Evolutionary conservation across 192 early-diverging fungal genomes (phyloP).

Genomic region (Borealophlyctis nickersoniae): DNA sequence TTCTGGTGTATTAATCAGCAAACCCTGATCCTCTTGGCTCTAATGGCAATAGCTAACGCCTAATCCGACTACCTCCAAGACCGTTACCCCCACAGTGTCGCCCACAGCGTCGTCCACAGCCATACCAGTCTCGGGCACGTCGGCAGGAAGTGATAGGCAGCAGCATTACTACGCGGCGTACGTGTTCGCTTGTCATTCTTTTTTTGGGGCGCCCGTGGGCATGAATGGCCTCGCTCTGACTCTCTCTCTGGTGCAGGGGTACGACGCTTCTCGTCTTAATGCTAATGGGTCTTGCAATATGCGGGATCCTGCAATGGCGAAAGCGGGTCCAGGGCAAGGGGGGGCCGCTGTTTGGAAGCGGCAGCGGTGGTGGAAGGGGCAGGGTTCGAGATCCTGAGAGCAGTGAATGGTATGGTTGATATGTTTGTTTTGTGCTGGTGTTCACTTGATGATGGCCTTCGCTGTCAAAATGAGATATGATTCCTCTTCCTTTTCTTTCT

Average conservation of each 20-base stretch:
- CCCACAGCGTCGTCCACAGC: not conserved
- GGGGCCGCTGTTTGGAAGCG: not conserved
- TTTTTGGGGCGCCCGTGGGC: not conserved
- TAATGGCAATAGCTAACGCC: too few species aligned
- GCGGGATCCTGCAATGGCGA: constrained; percentile 12
- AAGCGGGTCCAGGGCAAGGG: not conserved
- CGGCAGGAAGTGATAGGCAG: not conserved
- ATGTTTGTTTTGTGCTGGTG: too few species aligned
- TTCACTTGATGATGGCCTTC: not conserved
- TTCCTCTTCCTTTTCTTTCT: too few species aligned
- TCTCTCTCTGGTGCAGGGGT: constrained; percentile 5
- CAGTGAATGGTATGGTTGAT: constrained; percentile 3
- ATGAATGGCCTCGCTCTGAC: not conserved
- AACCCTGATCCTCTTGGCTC: too few species aligned
- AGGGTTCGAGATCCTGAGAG: not conserved
- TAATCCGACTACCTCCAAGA: too few species aligned
- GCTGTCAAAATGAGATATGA: not conserved
- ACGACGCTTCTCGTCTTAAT: constrained; percentile 15
- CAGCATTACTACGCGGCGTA: constrained; percentile 23
- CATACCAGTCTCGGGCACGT: not conserved
- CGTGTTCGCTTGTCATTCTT: not conserved
- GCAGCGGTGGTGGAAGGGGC: not conserved
- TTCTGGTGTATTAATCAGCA: not conserved
- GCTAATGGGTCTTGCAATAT: constrained; percentile 4
- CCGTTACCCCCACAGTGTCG: constrained; percentile 1